Conservation (phyloP, 2,329 filamentous ascomycete species). For the Pseudogymnoascus sp. region DNA sequence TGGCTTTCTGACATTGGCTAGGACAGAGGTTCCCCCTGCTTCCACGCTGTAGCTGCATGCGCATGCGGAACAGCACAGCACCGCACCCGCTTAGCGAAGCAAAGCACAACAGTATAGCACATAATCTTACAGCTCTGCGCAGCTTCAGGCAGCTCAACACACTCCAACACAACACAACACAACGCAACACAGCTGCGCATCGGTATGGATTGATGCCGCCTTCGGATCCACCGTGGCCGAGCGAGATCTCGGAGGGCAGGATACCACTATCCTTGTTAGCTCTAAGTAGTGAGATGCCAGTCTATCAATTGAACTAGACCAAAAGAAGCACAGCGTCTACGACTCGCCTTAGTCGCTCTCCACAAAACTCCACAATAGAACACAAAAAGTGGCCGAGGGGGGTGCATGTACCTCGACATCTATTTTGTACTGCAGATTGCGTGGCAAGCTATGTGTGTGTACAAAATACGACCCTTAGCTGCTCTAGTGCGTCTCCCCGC, state of each 20-base stretch:
- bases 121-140: not conserved
- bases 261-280: not conserved
- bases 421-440: slow-evolving; percentile 1
- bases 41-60: not conserved
- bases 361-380: slow-evolving; percentile 6
- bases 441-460: not conserved
- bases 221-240: slow-evolving; percentile 6
- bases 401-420: not conserved
- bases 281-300: not conserved
- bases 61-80: not conserved
- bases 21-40: not conserved
- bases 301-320: not conserved
- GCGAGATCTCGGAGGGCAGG: not conserved
- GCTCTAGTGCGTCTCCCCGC: not conserved
- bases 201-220: not conserved
- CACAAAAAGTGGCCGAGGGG: not conserved
- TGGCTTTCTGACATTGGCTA: not conserved
- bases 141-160: not conserved
- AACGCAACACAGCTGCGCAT: not conserved
- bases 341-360: slow-evolving; percentile 1
- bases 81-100: not conserved
- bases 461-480: slow-evolving; percentile 4
- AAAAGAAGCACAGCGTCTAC: not conserved
- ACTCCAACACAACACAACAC: not conserved
- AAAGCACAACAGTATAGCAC: not conserved